Evolutionary conservation across 306 rosid species (phyloP).

Genomic region (Datisca glomerata): DNA sequence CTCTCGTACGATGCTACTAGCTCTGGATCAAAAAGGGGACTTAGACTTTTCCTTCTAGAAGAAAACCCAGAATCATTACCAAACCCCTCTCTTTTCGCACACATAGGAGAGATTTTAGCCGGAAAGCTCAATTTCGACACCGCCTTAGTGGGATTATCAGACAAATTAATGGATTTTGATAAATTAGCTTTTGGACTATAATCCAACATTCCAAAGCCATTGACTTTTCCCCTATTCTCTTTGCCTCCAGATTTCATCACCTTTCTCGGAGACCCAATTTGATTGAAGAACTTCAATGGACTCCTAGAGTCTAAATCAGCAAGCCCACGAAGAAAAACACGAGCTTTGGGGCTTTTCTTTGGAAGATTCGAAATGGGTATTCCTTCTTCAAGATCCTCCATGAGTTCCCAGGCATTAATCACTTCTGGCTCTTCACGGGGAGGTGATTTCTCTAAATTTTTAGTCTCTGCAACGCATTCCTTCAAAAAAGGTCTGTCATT

Average conservation of each 20-base stretch:
- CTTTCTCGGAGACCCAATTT: conserved; percentile 60
- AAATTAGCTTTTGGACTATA: conserved; percentile 49
- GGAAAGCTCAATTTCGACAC: conserved; percentile 25
- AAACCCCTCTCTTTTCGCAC: conserved; percentile 30
- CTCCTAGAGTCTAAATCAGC: conserved; percentile 34
- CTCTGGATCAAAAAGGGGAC: conserved; percentile 79
- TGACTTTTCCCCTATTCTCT: conserved; percentile 46
- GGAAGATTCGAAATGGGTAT: conserved; percentile 30
- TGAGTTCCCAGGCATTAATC: conserved; percentile 89
- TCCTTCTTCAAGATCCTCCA: conserved; percentile 91
- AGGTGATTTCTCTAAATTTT: conserved; percentile 22
- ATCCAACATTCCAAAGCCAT: conserved; percentile 35
- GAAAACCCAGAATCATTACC: conserved; percentile 24
- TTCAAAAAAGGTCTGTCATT: conserved; percentile 13
- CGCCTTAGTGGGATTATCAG: conserved; percentile 27
- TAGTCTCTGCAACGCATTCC: conserved; percentile 21
- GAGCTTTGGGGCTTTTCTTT: conserved; percentile 61
- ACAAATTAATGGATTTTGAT: conserved; percentile 21
- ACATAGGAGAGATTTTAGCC: conserved; percentile 44
- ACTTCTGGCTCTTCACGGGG: conserved; percentile 37
- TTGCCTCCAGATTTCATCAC: conserved; percentile 42
- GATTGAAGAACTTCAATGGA: conserved; percentile 63
- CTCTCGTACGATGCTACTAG: conserved; percentile 60
- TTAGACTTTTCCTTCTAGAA: conserved; percentile 26
- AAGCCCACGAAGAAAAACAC: conserved; percentile 57